phyloP scores from a whole-genome alignment of 305 asterid species.

The Withania somnifera region DNA sequence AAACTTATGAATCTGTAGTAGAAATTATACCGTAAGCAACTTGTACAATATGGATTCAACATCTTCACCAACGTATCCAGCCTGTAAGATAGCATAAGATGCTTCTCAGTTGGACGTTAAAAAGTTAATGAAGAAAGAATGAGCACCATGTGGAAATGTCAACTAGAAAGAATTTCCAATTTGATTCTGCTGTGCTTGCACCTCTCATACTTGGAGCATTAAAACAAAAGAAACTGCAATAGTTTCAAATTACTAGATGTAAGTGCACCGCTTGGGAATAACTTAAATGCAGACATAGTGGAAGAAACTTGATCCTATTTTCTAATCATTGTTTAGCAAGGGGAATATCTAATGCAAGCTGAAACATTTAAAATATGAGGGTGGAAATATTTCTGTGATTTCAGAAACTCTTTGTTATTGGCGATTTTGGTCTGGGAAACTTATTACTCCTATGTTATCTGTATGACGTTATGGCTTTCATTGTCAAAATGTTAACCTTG shows the following conservation, averaged over 20 bases:
- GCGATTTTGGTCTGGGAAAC: not conserved
- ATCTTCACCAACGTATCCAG: conserved; percentile 98
- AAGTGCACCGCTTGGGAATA: not conserved
- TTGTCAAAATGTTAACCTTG: not conserved
- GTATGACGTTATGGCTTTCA: not conserved
- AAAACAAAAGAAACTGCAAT: not conserved
- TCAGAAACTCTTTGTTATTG: not conserved
- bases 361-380: not conserved
- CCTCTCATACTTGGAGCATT: not conserved
- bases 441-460: not conserved
- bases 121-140: conserved; percentile 1
- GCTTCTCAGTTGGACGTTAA: conserved; percentile 10
- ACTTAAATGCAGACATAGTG: not conserved
- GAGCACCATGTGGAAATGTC: not conserved
- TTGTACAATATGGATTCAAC: conserved; percentile 92
- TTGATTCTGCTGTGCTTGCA: not conserved
- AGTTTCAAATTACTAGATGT: not conserved
- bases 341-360: not conserved
- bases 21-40: conserved; percentile 48
- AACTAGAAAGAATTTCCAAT: not conserved
- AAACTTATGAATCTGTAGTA: not conserved
- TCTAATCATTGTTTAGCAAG: not conserved
- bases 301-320: not conserved
- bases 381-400: not conserved
- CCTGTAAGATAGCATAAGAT: conserved; percentile 42